Conservation (phyloP, 257 asterid species). For the Jaltomata sinuosa region DNA sequence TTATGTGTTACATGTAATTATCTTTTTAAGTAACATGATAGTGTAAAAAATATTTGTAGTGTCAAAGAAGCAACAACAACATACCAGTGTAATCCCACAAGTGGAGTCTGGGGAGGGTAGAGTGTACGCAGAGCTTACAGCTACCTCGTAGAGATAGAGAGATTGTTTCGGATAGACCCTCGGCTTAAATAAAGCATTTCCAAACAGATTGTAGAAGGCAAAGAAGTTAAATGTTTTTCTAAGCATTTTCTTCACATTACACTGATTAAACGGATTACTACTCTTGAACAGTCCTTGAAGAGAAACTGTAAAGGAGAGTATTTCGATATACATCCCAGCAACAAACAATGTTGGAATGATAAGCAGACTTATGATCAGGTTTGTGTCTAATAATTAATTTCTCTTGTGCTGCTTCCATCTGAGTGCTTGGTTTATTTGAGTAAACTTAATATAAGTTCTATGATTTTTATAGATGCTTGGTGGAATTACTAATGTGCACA, state of each 20-base stretch:
- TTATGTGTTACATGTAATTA: not conserved
- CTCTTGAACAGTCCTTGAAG: conserved; percentile 3
- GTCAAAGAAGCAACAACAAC: not conserved
- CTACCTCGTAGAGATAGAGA: no score
- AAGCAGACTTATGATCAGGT: conserved; percentile 7
- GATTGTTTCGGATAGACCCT: no score
- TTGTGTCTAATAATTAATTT: not conserved
- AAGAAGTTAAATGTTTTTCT: not conserved
- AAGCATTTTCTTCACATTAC: not conserved
- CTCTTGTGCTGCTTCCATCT: not conserved
- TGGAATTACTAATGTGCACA: not conserved
- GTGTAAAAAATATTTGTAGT: not conserved
- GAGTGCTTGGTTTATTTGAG: not conserved
- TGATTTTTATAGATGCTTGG: not conserved
- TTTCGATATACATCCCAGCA: not conserved
- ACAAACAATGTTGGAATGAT: not conserved
- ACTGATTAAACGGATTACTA: not conserved
- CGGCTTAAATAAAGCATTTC: no score
- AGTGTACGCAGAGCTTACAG: no score
- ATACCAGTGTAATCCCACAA: no score
- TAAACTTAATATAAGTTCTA: not conserved
- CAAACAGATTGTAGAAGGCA: not conserved
- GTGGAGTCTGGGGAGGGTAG: no score
- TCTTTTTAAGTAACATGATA: not conserved
- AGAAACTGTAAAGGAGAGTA: conserved; percentile 12